A percentile compares a stretch with the other conserved stretches of the same genome.
Evolutionary conservation across 352 stramenopile species (phyloP).

Genomic region (Hyaloperonospora arabidopsidis): DNA sequence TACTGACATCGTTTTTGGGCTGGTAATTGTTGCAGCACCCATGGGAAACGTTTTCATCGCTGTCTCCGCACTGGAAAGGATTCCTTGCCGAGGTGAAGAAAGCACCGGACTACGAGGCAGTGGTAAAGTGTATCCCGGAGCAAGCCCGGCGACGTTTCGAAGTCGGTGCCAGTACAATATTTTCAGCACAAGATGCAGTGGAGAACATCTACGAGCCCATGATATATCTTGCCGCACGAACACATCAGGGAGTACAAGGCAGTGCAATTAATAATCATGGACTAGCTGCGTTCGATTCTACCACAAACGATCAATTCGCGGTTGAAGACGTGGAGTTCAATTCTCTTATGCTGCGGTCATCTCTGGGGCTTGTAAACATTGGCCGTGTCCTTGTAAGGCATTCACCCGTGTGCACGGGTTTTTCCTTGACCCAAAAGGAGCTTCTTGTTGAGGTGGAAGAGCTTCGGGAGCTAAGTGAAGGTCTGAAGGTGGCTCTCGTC

Average conservation of each 20-base stretch:
- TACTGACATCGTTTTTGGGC: slow-evolving; percentile 1
- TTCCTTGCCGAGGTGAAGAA: slow-evolving; percentile 42
- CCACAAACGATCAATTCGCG: slow-evolving; percentile 24
- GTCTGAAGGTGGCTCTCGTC: slow-evolving; percentile 38
- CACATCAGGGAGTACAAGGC: neutral
- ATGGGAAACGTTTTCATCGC: slow-evolving; percentile 78
- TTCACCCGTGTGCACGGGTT: slow-evolving; percentile 46
- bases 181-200: slow-evolving; percentile 28
- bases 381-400: slow-evolving; percentile 51
- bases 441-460: slow-evolving; percentile 36
- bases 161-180: slow-evolving; percentile 30
- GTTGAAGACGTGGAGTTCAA: slow-evolving; percentile 81
- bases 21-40: slow-evolving; percentile 42
- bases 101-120: slow-evolving; percentile 33
- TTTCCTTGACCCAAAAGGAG: slow-evolving; percentile 36
- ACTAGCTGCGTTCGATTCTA: slow-evolving; percentile 5
- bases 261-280: slow-evolving; percentile 7
- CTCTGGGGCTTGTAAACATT: slow-evolving; percentile 56
- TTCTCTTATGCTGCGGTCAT: slow-evolving; percentile 56
- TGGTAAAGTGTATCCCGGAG: slow-evolving; percentile 41
- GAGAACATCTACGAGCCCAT: slow-evolving; percentile 73
- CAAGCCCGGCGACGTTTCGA: slow-evolving; percentile 46
- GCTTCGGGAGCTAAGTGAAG: slow-evolving; percentile 21
- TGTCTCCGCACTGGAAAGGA: slow-evolving; percentile 58
- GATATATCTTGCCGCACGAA: slow-evolving; percentile 54